Base-by-base conservation (phyloP, 2,329 filamentous ascomycete genomes). In the Talaromyces albobiverticillius region DNA sequence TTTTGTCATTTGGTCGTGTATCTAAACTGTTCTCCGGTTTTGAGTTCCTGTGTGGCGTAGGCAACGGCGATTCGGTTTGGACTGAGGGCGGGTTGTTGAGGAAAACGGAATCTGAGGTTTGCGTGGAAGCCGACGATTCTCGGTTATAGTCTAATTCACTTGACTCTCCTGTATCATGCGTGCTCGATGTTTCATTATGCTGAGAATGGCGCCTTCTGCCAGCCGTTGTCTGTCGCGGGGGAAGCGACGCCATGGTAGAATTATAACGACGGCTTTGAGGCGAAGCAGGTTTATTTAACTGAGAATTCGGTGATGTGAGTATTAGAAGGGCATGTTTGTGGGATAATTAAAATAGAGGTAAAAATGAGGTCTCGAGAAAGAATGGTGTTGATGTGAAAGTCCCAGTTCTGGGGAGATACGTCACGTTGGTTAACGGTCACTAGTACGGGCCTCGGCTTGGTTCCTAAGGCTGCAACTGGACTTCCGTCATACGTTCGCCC, bases 211-310 rank as follows among this genome's bases (percentile, higher is more conserved):
- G 45, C 31, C 50, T 53, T 47, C 41, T 53, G 31, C 51, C 29
- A 18, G 40, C 22, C 11, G 32, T 48, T 16, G 36, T 31, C 38
- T 51, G 55, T 18, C 46, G 43, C 34, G 55, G 51, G 22, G 55
- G 55, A 26, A 57, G 46, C 46, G 55, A 57, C 45, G 55, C 55
- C 55, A 57, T 57, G 41, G 29, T 40, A 9, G 51, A 20, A n/a
- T n/a, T n/a, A n/a, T n/a, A n/a, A n/a, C n/a, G n/a, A n/a, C n/a
- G n/a, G 18, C 25, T 41, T 25, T 23, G 14, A 31, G 25, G 14
- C n/a, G 26, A 38, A 11, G 40, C 10, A 26, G 14, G 6, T 11
- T 41, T 23, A 45, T n/a, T 14, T 26, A 14, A 11, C 3, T 26
- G 16, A 45, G 18, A 23, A 18, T 25, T 13, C 26, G 40, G 1